Evolutionary conservation across 2,329 filamentous ascomycete species (phyloP).

Genomic region (Aspergillus jensenii): DNA sequence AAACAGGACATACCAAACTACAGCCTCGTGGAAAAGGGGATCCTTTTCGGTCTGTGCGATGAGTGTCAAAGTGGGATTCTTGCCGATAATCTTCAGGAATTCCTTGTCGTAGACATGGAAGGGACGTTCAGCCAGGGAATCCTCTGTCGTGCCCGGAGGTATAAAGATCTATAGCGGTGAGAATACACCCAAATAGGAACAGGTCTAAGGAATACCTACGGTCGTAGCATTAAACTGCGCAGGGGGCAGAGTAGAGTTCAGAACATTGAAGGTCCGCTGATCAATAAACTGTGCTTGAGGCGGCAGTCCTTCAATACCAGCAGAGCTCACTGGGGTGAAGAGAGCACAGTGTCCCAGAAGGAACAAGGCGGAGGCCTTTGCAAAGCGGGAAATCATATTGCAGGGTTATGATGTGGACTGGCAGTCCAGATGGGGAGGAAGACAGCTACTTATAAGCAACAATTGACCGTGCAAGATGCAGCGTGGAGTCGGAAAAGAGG

Average conservation of each 20-base stretch:
- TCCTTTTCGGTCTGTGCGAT: neutral
- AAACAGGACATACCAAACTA: neutral
- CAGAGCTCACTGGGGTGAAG: conserved; percentile 19
- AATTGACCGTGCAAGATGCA: no score
- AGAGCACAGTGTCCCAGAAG: no score
- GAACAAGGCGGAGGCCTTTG: no score
- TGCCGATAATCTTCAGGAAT: neutral
- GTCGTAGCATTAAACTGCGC: neutral
- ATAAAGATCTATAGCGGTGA: neutral
- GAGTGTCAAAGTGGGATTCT: neutral
- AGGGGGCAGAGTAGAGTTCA: neutral
- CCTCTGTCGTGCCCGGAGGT: neutral
- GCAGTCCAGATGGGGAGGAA: no score
- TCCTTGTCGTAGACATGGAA: neutral
- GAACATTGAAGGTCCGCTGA: neutral
- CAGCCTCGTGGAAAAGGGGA: neutral
- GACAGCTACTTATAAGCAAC: no score
- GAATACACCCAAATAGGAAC: no score
- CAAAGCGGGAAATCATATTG: no score
- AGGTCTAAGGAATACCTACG: neutral
- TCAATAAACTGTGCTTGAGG: neutral
- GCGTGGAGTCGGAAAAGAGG: no score
- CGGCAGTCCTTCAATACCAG: conserved; percentile 29
- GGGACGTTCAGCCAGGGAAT: neutral
- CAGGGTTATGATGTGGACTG: no score